A percentile compares a stretch with the other conserved stretches of the same genome.
These are phyloP conservation scores for Geranium incanum DNA, from an alignment of 441 rosid genomes.

Conservation along the genomic window DNA sequence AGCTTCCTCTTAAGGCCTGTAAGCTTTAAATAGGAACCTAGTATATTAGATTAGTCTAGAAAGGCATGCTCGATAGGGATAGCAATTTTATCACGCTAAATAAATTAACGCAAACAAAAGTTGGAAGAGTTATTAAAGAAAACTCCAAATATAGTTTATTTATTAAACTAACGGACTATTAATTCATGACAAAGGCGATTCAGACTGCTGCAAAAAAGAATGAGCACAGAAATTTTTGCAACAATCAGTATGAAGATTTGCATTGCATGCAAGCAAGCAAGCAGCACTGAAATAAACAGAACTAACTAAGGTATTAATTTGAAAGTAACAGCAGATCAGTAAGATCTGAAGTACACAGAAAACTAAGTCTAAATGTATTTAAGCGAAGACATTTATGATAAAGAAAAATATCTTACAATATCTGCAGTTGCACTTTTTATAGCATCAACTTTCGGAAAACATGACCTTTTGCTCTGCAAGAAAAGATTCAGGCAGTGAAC, in stretches of 20 bases:
- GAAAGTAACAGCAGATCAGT: not conserved
- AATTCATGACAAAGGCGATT: not conserved
- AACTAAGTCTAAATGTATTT: not conserved
- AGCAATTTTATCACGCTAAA: too few species aligned
- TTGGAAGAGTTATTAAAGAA: not conserved
- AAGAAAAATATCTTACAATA: constrained; percentile 48
- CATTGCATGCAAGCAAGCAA: not conserved
- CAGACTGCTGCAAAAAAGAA: not conserved
- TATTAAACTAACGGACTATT: not conserved
- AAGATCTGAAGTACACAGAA: not conserved
- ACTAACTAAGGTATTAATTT: not conserved
- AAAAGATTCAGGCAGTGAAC: constrained; percentile 13
- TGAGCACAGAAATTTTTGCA: not conserved
- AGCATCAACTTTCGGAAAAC: constrained; percentile 83
- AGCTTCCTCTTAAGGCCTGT: constrained; percentile 63
- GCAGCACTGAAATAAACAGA: not conserved
- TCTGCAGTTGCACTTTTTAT: constrained; percentile 88
- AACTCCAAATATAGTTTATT: not conserved
- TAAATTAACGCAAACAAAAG: not conserved
- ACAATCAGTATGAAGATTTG: not conserved
- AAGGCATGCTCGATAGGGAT: not conserved
- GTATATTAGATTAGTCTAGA: constrained; percentile 12
- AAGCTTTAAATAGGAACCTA: constrained; percentile 42
- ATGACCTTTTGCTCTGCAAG: constrained; percentile 67
- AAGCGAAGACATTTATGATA: not conserved